A percentile compares a stretch with the other conserved stretches of the same genome.
These are phyloP conservation scores for Pichia pseudocactophila DNA, from an alignment of 805 yeast species.

Conservation along the genomic window DNA sequence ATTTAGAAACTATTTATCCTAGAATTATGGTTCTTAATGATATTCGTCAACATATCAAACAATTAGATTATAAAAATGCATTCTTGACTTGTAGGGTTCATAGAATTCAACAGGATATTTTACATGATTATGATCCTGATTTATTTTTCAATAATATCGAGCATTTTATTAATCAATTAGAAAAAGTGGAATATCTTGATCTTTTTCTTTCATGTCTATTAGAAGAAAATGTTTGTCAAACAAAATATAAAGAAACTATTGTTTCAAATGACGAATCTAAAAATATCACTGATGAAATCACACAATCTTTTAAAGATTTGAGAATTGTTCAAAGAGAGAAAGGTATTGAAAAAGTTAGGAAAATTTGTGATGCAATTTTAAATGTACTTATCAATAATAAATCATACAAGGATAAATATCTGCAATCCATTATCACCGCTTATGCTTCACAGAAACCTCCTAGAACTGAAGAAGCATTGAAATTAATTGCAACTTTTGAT, in stretches of 20 bases:
- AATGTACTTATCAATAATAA: slow-evolving; percentile 43
- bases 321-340: slow-evolving; percentile 9
- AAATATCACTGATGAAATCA: background rate
- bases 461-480: slow-evolving; percentile 65
- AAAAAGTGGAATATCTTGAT: slow-evolving; percentile 68
- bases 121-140: slow-evolving; percentile 79
- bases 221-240: slow-evolving; percentile 75
- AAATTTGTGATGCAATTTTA: slow-evolving; percentile 64
- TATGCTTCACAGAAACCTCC: slow-evolving; percentile 90
- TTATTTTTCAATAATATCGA: slow-evolving; percentile 57
- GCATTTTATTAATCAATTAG: slow-evolving; percentile 60
- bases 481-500: slow-evolving; percentile 45
- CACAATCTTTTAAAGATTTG: slow-evolving; percentile 4
- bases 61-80: slow-evolving; percentile 57
- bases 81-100: slow-evolving; percentile 80
- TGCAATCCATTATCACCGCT: slow-evolving; percentile 80
- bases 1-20: slow-evolving; percentile 88
- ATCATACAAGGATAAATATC: slow-evolving; percentile 42
- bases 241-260: slow-evolving; percentile 74
- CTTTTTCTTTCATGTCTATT: slow-evolving; percentile 77
- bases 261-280: slow-evolving; percentile 12
- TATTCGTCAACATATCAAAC: slow-evolving; percentile 61
- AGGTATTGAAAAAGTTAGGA: slow-evolving; percentile 49
- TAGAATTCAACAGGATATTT: slow-evolving; percentile 80
- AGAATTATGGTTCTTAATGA: slow-evolving; percentile 83